Base-by-base conservation (phyloP, 441 rosid species). In the Erodium trifolium region DNA sequence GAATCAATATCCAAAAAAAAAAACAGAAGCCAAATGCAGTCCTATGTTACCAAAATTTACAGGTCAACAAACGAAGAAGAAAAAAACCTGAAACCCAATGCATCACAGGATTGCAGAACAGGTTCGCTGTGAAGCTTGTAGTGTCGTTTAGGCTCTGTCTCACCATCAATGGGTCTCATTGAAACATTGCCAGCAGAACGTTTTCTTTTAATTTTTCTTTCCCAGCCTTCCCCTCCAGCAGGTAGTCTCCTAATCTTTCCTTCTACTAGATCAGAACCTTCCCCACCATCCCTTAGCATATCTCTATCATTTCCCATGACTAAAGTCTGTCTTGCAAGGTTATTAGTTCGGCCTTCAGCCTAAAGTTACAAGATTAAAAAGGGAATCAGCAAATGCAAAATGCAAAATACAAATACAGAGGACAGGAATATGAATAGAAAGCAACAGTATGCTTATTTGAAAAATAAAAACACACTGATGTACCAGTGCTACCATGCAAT, bases 171-270 rank as follows among this genome's bases (percentile, higher is more conserved):
- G 47, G 83, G 73, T 75, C 92, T 80, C 67, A 72, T 67, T 63
- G 78, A 78, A 67, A 78, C 82, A 62, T 75, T 71, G 63, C 86
- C 84, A 4, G 80, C 78, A 18, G 92, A 81, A 65, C 87, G 88
- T 75, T 77, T 87, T 79, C 80, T 80, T 82, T 81, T 85, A 81
- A 81, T 82, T 81, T 80, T 87, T 72, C 76, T 82, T 39, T 85
- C 89, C 92, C 92, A 87, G 51, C 85, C 85, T 70, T 87, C 91
- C 67, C 86, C 88, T 69, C 85, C 87, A 73, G 82, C 78, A 70
- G 89, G 79, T 76, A 87, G 63, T 76, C 82, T 79, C 16, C 81
- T 82, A 64, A 76, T 70, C 77, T 83, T 87, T 72, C 84, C 92
- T 76, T 83, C 87, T 6, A 70, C 70, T 37, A 77, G 53, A 75